These are phyloP conservation scores for Pestalotiopsis sp. DNA, from an alignment of 2,329 filamentous ascomycete species.

Conservation along the genomic window DNA sequence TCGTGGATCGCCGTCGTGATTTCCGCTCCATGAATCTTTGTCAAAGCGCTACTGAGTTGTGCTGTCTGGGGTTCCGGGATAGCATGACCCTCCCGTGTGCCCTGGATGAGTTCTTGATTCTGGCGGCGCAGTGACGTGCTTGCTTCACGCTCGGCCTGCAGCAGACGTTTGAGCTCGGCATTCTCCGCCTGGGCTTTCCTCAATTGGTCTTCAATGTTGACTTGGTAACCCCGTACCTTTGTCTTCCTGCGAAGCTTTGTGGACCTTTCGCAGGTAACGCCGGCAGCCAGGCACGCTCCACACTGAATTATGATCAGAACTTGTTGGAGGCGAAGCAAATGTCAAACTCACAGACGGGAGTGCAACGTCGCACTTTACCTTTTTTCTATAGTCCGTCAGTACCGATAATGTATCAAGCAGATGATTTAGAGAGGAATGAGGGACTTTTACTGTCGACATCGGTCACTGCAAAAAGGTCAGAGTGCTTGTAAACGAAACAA, in stretches of 20 bases:
- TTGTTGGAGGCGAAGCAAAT: background rate
- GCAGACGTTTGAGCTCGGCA: conserved; percentile 1
- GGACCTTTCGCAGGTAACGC: background rate
- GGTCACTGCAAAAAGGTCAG: background rate
- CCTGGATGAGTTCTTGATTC: background rate
- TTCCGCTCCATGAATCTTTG: background rate
- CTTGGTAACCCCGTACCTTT: conserved; percentile 9
- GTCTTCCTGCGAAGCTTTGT: conserved; percentile 9
- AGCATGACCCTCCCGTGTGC: background rate
- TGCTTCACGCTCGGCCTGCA: background rate
- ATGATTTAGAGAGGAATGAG: no score
- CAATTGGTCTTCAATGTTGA: background rate
- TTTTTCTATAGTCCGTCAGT: background rate
- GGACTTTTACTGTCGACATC: background rate
- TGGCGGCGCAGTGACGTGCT: background rate
- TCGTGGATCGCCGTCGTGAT: background rate
- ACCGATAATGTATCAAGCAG: no score
- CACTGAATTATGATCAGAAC: background rate
- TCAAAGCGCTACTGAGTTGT: background rate
- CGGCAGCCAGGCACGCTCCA: background rate
- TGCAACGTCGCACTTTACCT: conserved; percentile 9
- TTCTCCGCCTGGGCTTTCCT: conserved; percentile 4
- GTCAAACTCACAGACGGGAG: conserved; percentile 1
- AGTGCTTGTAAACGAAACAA: background rate
- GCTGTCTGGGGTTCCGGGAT: background rate